These are phyloP conservation scores for Pseudogymnoascus destructans DNA, from an alignment of 2,329 filamentous ascomycete genomes.

Conservation along the genomic window DNA sequence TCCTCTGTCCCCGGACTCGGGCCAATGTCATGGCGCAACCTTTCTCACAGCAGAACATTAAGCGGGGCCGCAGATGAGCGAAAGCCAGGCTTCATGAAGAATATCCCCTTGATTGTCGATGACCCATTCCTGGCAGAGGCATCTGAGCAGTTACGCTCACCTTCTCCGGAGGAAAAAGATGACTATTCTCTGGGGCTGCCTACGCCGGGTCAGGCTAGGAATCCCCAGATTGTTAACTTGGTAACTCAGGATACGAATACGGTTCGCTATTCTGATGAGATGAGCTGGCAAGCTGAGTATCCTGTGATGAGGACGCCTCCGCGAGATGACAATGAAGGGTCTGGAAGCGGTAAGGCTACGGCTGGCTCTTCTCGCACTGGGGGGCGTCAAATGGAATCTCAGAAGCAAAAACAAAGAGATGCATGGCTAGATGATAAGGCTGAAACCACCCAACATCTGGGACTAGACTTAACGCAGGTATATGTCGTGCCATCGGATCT, in stretches of 20 bases:
- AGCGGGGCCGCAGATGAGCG: conserved; percentile 11
- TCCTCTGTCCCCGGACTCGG: not conserved
- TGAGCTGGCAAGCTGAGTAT: conserved; percentile 12
- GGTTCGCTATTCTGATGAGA: conserved; percentile 9
- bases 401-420: not conserved
- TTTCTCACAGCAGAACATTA: not conserved
- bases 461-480: not conserved
- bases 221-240: conserved; percentile 11
- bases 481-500: not conserved
- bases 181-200: conserved; percentile 19
- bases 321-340: not conserved
- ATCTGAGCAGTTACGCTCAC: conserved; percentile 11
- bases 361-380: not conserved
- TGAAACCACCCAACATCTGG: not conserved
- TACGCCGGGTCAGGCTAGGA: conserved; percentile 10
- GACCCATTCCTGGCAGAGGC: conserved; percentile 19
- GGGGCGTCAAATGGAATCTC: not conserved
- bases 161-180: conserved; percentile 18
- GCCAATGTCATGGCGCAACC: not conserved
- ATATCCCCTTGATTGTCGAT: not conserved
- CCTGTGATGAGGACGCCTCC: not conserved
- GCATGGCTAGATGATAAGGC: not conserved
- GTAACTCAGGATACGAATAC: not conserved
- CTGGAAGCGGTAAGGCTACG: not conserved
- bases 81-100: not conserved